These are phyloP conservation scores for Suillus paluster DNA, from an alignment of 768 basidiomycete species.

Conservation along the genomic window DNA sequence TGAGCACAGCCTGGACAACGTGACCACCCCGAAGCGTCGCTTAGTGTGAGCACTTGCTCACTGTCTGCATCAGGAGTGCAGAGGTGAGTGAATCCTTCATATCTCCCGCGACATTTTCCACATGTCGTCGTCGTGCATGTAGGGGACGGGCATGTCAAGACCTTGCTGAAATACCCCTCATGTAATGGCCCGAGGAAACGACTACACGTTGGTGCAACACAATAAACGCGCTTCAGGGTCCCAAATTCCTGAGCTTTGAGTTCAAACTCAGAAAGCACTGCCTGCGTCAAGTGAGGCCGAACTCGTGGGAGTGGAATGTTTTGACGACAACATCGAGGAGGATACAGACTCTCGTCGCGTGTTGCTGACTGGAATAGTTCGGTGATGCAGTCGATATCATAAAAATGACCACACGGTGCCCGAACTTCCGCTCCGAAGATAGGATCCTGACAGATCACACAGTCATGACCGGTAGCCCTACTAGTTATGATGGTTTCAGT, in stretches of 20 bases:
- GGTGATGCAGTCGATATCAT: constrained; percentile 38
- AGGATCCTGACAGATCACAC: constrained; percentile 40
- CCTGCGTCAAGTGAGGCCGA: constrained; percentile 25
- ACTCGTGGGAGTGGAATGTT: constrained; percentile 33
- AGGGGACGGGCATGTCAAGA: constrained; percentile 25
- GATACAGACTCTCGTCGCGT: constrained; percentile 44
- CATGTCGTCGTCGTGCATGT: constrained; percentile 28
- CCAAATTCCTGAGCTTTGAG: constrained; percentile 35
- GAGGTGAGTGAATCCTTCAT: constrained; percentile 28
- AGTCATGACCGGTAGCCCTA: constrained; percentile 33
- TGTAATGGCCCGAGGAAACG: constrained; percentile 40
- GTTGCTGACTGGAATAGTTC: constrained; percentile 40
- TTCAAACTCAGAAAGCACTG: constrained; percentile 22
- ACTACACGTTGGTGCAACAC: constrained; percentile 39
- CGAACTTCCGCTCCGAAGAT: constrained; percentile 31
- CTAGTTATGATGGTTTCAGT: constrained; percentile 3
- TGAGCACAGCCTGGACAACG: constrained; percentile 45
- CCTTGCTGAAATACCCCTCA: constrained; percentile 27
- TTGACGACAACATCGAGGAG: constrained; percentile 44
- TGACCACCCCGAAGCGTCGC: constrained; percentile 36
- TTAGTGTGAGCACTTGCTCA: constrained; percentile 31
- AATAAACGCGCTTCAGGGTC: constrained; percentile 43
- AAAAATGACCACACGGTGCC: constrained; percentile 40
- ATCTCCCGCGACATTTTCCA: constrained; percentile 26
- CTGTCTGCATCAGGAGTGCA: constrained; percentile 31